Evolutionary conservation across 768 basidiomycete genomes (phyloP).

Genomic region (Boletus vermiculosoides): DNA sequence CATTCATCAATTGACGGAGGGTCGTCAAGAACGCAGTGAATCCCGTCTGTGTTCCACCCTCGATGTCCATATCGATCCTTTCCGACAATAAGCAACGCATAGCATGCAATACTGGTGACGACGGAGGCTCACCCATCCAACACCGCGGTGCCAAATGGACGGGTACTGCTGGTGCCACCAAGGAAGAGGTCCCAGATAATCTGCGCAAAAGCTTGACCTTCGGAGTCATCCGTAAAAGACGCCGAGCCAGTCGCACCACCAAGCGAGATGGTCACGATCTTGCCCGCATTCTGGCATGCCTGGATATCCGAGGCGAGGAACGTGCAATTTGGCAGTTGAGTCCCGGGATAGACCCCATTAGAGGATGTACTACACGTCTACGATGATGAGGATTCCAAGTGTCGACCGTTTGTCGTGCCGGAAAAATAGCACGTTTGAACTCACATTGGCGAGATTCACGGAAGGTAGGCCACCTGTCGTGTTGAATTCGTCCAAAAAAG

Average conservation of each 20-base stretch:
- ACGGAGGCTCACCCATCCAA: conserved; percentile 57
- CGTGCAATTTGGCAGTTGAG: conserved; percentile 59
- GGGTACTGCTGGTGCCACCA: conserved; percentile 58
- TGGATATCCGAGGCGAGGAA: conserved; percentile 60
- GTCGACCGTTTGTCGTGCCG: not conserved
- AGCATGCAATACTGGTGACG: not conserved
- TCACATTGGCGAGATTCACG: conserved; percentile 59
- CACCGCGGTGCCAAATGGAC: conserved; percentile 71
- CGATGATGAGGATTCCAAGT: not conserved
- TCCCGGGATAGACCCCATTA: conserved; percentile 60
- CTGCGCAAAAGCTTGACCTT: conserved; percentile 60
- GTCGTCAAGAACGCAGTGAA: conserved; percentile 33
- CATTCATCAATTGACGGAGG: conserved; percentile 30
- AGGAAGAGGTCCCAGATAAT: conserved; percentile 70
- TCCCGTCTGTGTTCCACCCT: conserved; percentile 38
- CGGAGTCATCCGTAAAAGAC: conserved; percentile 55
- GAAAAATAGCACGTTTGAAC: not conserved
- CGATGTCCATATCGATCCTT: conserved; percentile 49
- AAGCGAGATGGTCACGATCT: conserved; percentile 58
- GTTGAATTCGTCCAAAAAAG: conserved; percentile 61
- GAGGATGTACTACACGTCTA: conserved; percentile 61
- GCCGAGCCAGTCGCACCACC: conserved; percentile 64
- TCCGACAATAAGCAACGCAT: not conserved
- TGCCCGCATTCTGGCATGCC: conserved; percentile 64
- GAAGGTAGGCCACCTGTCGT: conserved; percentile 56